These are phyloP conservation scores for Erucastrum elatum DNA, from an alignment of 345 rosid genomes.

Conservation along the genomic window DNA sequence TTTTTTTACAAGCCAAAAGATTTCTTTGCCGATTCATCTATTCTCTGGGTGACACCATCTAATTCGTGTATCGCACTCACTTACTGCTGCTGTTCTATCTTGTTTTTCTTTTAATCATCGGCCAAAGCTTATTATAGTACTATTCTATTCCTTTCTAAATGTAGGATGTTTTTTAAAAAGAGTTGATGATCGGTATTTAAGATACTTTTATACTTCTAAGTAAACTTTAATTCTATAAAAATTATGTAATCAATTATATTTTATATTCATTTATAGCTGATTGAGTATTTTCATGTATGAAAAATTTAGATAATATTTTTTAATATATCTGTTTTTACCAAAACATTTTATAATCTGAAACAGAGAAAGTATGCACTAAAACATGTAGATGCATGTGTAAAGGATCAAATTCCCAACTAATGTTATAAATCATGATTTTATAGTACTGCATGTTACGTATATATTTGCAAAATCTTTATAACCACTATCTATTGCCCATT, in stretches of 20 bases:
- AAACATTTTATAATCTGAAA: no score
- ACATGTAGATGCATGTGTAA: not conserved
- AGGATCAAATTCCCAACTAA: not conserved
- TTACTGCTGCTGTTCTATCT: not conserved
- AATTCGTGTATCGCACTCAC: not conserved
- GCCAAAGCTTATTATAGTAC: not conserved
- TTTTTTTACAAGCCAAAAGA: constrained; percentile 39
- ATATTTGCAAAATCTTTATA: not conserved
- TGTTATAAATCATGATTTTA: not conserved
- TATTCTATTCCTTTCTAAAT: not conserved
- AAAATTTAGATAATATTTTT: no score
- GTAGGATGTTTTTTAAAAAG: not conserved
- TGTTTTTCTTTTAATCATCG: not conserved
- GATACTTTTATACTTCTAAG: not conserved
- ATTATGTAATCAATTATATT: not conserved
- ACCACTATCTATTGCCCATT: not conserved
- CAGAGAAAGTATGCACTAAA: not conserved
- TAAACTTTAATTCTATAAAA: not conserved
- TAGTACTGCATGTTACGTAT: not conserved
- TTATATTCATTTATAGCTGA: not conserved
- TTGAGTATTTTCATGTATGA: not conserved
- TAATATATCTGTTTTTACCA: no score
- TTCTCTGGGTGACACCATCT: constrained; percentile 11
- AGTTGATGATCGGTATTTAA: not conserved
- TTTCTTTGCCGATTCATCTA: constrained; percentile 24